phyloP scores from a whole-genome alignment of 1,139 yeast species.

The Geotrichum fermentans region DNA sequence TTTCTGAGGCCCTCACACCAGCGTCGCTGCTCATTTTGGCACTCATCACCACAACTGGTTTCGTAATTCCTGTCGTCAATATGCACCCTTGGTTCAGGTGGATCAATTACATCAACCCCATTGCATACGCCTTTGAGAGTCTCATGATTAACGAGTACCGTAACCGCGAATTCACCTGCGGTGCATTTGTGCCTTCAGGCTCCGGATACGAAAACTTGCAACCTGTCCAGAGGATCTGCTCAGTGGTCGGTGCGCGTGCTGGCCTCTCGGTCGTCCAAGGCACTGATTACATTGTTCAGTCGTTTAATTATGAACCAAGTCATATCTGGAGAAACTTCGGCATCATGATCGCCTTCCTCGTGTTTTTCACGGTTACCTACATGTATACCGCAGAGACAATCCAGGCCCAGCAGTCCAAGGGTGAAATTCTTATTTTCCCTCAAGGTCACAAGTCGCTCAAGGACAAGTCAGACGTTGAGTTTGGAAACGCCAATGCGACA shows the following conservation, averaged over 20 bases:
- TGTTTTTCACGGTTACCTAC: slow-evolving; percentile 54
- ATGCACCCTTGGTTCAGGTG: slow-evolving; percentile 79
- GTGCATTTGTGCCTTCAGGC: slow-evolving; percentile 50
- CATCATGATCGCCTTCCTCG: slow-evolving; percentile 52
- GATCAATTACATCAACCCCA: slow-evolving; percentile 70
- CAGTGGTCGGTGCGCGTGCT: slow-evolving; percentile 57
- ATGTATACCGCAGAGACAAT: slow-evolving; percentile 57
- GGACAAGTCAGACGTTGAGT: slow-evolving; percentile 30
- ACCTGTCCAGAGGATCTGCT: slow-evolving; percentile 49
- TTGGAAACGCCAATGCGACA: slow-evolving; percentile 22
- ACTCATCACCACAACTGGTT: slow-evolving; percentile 66
- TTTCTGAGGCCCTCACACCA: slow-evolving; percentile 69
- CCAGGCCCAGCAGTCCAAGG: slow-evolving; percentile 75
- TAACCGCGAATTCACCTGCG: slow-evolving; percentile 44
- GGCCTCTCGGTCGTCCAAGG: slow-evolving; percentile 58
- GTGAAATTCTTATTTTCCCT: slow-evolving; percentile 72
- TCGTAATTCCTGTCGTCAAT: slow-evolving; percentile 59
- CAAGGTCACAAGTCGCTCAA: slow-evolving; percentile 40
- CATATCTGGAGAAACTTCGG: slow-evolving; percentile 88
- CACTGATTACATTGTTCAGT: slow-evolving; percentile 46
- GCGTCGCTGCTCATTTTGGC: slow-evolving; percentile 59
- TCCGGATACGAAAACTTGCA: slow-evolving; percentile 43
- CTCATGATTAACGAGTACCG: slow-evolving; percentile 61
- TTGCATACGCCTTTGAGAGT: slow-evolving; percentile 64
- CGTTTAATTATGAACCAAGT: slow-evolving; percentile 47